phyloP scores from a whole-genome alignment of 257 asterid genomes.

The Rhazya stricta region DNA sequence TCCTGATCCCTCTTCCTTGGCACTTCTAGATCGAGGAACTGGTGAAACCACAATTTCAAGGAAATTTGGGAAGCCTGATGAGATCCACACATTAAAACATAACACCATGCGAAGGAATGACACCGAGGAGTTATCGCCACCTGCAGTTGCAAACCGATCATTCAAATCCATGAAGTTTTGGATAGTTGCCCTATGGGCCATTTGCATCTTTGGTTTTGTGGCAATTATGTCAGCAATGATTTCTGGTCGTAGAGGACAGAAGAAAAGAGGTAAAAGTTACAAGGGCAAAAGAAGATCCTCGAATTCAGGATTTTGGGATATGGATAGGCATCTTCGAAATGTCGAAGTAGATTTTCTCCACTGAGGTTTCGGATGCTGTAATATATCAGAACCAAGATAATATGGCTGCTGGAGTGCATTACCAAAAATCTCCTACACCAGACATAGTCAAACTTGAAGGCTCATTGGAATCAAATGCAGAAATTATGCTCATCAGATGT shows the following conservation, averaged over 20 bases:
- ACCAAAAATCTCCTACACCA: not conserved
- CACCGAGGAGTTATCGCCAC: conserved; percentile 36
- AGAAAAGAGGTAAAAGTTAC: conserved; percentile 44
- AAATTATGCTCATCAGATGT: not conserved
- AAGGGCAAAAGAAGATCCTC: conserved; percentile 51
- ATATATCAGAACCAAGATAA: not conserved
- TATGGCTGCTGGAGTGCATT: not conserved
- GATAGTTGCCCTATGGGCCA: conserved; percentile 64
- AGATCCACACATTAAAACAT: conserved; percentile 7
- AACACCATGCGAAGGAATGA: conserved; percentile 27
- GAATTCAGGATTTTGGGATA: conserved; percentile 43
- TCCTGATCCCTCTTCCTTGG: conserved; percentile 37
- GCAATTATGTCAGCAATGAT: conserved; percentile 52
- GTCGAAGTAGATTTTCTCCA: conserved; percentile 24
- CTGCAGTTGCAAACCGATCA: conserved; percentile 40
- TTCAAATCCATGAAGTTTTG: conserved; percentile 64
- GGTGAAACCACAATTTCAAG: conserved; percentile 25
- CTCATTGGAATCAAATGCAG: not conserved
- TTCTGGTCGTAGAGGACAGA: conserved; percentile 48
- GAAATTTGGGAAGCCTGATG: conserved; percentile 33
- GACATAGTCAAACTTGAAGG: not conserved
- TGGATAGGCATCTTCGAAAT: conserved; percentile 32
- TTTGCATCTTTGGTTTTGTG: conserved; percentile 48
- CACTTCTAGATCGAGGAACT: conserved; percentile 25
- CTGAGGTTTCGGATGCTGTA: not conserved